A percentile compares a stretch with the other conserved stretches of the same genome.
Evolutionary conservation across 305 asterid species (phyloP).

Genomic region (Rubia tinctorum): DNA sequence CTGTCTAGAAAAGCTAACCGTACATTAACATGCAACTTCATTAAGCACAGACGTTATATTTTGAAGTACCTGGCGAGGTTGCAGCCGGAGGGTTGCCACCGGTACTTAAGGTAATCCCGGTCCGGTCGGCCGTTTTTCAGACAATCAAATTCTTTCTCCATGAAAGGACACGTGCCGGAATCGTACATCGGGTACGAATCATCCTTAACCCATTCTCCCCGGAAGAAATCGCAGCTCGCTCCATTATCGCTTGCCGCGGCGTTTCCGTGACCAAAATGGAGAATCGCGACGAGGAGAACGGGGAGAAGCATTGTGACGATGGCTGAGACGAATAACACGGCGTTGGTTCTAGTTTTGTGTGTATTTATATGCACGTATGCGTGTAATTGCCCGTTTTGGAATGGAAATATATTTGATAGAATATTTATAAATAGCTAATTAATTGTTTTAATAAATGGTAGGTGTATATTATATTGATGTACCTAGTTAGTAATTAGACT

Average conservation of each 20-base stretch:
- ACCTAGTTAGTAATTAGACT: neutral
- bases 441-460: neutral
- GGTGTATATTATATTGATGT: neutral
- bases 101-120: conserved; percentile 53
- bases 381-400: neutral
- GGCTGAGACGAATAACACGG: neutral
- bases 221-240: conserved; percentile 43
- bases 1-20: too few relatives aligned
- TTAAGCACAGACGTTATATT: neutral
- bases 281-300: neutral
- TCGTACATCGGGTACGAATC: conserved; percentile 44
- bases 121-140: conserved; percentile 76
- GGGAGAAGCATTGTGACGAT: neutral
- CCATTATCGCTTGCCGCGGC: neutral
- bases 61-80: conserved; percentile 47
- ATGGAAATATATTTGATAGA: neutral
- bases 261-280: neutral
- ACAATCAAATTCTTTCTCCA: conserved; percentile 79
- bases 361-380: neutral
- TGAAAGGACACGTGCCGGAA: conserved; percentile 69
- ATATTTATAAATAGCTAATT: neutral
- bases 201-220: conserved; percentile 71
- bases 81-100: conserved; percentile 78
- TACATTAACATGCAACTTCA: too few relatives aligned
- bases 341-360: neutral